Conservation (phyloP, 1,284 basidiomycete species). For the Gymnopus androsaceus region DNA sequence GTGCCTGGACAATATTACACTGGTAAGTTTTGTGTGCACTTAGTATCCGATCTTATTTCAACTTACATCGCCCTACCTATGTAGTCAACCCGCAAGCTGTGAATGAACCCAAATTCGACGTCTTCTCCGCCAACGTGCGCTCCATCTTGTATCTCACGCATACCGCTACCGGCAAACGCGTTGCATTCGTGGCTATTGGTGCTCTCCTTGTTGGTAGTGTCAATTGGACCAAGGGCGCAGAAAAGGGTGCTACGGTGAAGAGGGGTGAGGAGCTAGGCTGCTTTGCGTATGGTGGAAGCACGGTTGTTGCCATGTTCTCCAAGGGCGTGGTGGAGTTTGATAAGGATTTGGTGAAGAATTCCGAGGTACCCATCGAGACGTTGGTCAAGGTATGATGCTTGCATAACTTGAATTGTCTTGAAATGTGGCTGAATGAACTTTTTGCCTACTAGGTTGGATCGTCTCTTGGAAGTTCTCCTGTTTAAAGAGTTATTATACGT, state of each 20-base stretch:
- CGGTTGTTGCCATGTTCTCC: slow-evolving; percentile 68
- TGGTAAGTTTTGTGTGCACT: slow-evolving; percentile 36
- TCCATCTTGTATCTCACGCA: slow-evolving; percentile 58
- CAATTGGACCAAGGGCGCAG: slow-evolving; percentile 45
- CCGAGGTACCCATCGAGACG: slow-evolving; percentile 66
- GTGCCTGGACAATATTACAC: slow-evolving; percentile 64
- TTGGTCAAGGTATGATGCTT: slow-evolving; percentile 58
- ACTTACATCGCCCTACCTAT: slow-evolving; percentile 13
- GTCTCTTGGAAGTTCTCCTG: slow-evolving; percentile 12
- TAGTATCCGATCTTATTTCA: slow-evolving; percentile 8
- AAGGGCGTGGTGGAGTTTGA: slow-evolving; percentile 63
- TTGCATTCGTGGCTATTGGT: slow-evolving; percentile 66
- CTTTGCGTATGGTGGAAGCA: slow-evolving; percentile 74
- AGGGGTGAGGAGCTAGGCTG: slow-evolving; percentile 63
- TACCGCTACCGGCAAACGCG: slow-evolving; percentile 39
- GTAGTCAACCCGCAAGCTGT: slow-evolving; percentile 81
- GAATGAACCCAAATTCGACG: slow-evolving; percentile 69
- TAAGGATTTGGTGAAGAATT: slow-evolving; percentile 64
- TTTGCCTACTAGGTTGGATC: slow-evolving; percentile 6
- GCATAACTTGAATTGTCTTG: not conserved
- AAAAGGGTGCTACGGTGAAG: slow-evolving; percentile 38
- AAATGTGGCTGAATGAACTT: not conserved
- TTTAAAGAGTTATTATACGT: not conserved
- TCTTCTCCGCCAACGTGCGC: slow-evolving; percentile 74
- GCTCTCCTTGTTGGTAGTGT: slow-evolving; percentile 65